Evolutionary conservation across 176 grass and related monocot genomes (phyloP), one percentile per base, ranked within the genome.

Genomic region (Oryza meyeriana): DNA sequence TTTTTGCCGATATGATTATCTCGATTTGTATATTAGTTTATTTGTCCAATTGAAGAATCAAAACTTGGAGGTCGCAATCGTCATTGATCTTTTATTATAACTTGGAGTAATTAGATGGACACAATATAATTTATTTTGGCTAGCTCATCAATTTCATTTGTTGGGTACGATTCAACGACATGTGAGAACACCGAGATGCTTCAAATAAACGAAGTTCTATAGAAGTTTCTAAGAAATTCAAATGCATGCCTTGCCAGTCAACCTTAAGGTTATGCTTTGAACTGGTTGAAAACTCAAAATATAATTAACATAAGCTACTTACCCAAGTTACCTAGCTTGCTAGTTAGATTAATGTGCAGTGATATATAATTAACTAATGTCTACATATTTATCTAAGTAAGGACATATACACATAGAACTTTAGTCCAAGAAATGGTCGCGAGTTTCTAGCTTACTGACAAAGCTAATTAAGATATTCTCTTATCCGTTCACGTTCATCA

Each of bases 111-210:
- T 66, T 66, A 33, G 64, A 20, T n/a, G 32, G 64, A 33, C 30
- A 34, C 27, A 34, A 20, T 57, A 10, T 4, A 16, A 14, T 45
- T 45, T 3, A 45, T 45, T 13, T 45, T 45, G 0, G 42, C 13
- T 45, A 16, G 0, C 13, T 14, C 42, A 45, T 45, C 42, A 47
- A 27, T 61, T 72, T 81, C 3, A 6, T 42, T 59, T 71, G 7
- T 38, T 6, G 8, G 7, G 27, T 40, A 66, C 14, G n/a, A 57
- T 36, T 76, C 45, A 32, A 67, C 26, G 41, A 39, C 76, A 61
- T 29, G 70, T 86, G 78, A 47, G 77, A 81, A 81, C 85, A 8
- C 70, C n/a, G 13, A 20, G 70, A 87, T 75, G 9, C 71, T 27
- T 18, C 50, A 55, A n/a, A 32, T 38, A 14, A 4, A 8, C 7